phyloP scores from a whole-genome alignment of 352 stramenopile genomes.

The Phytopythium delawarense region DNA sequence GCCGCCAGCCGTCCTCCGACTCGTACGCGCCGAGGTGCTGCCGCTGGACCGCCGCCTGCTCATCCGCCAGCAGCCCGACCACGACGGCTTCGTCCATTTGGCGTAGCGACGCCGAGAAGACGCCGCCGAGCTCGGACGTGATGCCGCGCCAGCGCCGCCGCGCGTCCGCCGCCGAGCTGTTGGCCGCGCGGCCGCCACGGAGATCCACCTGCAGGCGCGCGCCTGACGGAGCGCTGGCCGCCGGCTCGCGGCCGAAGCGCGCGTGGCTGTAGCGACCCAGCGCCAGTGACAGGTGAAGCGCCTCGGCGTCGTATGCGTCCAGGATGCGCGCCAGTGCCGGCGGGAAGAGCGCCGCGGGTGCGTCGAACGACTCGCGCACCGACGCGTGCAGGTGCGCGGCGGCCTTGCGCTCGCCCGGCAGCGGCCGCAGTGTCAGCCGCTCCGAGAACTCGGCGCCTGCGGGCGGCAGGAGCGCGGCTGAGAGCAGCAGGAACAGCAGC shows the following conservation, averaged over 20 bases:
- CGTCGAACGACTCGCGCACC: slow-evolving; percentile 15
- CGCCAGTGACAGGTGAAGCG: slow-evolving; percentile 63
- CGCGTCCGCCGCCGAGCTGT: background rate
- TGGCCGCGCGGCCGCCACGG: slow-evolving; percentile 8
- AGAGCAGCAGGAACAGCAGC: slow-evolving; percentile 9
- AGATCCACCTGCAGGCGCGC: slow-evolving; percentile 58
- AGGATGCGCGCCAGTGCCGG: slow-evolving; percentile 67
- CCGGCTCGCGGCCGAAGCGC: slow-evolving; percentile 32
- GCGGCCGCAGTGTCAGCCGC: slow-evolving; percentile 40
- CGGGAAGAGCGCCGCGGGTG: slow-evolving; percentile 28
- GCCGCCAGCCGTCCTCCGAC: too few species aligned
- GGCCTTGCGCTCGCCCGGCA: slow-evolving; percentile 40
- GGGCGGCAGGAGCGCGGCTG: slow-evolving; percentile 8
- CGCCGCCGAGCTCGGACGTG: slow-evolving; percentile 65
- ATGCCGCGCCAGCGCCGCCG: slow-evolving; percentile 57
- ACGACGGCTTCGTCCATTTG: slow-evolving; percentile 67
- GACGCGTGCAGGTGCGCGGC: slow-evolving; percentile 57
- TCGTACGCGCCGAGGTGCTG: slow-evolving; percentile 13
- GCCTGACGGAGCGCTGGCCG: slow-evolving; percentile 50
- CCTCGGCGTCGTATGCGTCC: slow-evolving; percentile 61
- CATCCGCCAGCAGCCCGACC: slow-evolving; percentile 9
- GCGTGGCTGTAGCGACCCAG: slow-evolving; percentile 54
- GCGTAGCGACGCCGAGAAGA: slow-evolving; percentile 83
- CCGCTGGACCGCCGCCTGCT: slow-evolving; percentile 12
- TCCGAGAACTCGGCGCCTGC: slow-evolving; percentile 37